Base-by-base conservation (phyloP, 805 yeast species). In the Schwanniomyces pseudopolymorphus region DNA sequence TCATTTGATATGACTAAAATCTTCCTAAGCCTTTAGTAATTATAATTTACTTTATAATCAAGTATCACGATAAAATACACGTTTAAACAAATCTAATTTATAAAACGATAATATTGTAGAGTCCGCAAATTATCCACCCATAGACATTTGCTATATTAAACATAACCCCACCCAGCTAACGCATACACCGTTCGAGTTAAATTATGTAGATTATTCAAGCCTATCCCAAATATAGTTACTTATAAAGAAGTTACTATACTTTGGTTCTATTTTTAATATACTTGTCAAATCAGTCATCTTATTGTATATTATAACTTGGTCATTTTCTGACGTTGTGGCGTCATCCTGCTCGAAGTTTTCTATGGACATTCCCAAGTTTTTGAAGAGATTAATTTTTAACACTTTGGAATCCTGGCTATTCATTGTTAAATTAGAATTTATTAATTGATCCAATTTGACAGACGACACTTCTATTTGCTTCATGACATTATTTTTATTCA, bases 221-320 rank as follows among this genome's bases (percentile, higher is more conserved):
- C 78, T 75, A 50, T 87, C 94, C 96, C 96, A 88, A 26, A 88
- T 78, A 59, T 80, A 85, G 57, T 88, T 87, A 11, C 89, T 78
- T 25, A 86, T 77, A 61, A 86, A 87, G 56, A 76, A 84, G 48
- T 83, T 84, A 55, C 86, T 80, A 50, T 83, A 80, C 48, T 80
- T 77, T 26, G 72, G 69, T 38, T 75, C 74, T 58, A 82, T 74
- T 22, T 79, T 75, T 43, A 85, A 63, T 7, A 79, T 68, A 53
- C 77, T 79, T 1, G 81, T 65, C 22, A 69, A 60, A 40, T 77
- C 77, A 22, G 64, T 64, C n/a, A 62, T 61, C 45, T 74, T 75
- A 57, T 79, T 80, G 48, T 75, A 68, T 3, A 84, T 75, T 33
- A 83, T 58, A 1, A 81, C 65, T 48, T 72, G 74, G 22, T 69